Conservation (phyloP, 2,329 filamentous ascomycete species). For the Dothistroma septosporum region DNA sequence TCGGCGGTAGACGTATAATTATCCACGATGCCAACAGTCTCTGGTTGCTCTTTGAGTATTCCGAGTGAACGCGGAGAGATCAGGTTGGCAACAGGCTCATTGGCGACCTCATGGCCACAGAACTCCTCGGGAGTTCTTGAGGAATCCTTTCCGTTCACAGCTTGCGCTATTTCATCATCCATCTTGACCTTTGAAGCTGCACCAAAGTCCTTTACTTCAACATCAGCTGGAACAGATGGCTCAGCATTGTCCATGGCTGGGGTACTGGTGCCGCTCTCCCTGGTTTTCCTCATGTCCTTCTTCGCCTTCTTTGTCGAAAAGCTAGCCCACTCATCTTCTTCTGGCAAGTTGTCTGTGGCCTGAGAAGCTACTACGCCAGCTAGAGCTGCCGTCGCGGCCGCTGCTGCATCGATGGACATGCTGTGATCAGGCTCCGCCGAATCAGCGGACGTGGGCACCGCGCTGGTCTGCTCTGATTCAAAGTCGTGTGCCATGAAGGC, state of each 20-base stretch:
- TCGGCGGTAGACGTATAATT: neutral
- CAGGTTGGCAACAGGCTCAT: neutral
- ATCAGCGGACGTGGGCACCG: neutral
- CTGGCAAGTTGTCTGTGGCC: conserved; percentile 1
- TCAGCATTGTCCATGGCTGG: conserved; percentile 1
- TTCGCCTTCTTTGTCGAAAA: conserved; percentile 35
- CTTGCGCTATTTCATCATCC: neutral
- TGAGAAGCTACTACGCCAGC: conserved; percentile 7
- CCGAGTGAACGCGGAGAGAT: neutral
- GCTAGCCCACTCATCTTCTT: conserved; percentile 21
- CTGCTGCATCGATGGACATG: conserved; percentile 4
- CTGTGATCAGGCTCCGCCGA: conserved; percentile 1
- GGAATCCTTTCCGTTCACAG: neutral
- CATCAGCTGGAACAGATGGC: conserved; percentile 2
- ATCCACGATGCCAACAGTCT: neutral
- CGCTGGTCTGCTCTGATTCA: conserved; percentile 4
- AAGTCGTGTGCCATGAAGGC: conserved; percentile 3
- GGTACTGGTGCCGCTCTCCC: conserved; percentile 19
- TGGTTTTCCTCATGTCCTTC: conserved; percentile 43
- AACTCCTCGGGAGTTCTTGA: neutral
- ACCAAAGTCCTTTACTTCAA: conserved; percentile 4
- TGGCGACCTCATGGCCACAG: neutral
- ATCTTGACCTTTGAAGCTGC: neutral
- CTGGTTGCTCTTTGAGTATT: neutral
- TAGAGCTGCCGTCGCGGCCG: conserved; percentile 10